Evolutionary conservation across 164 flowering plant species (phyloP).

Genomic region (Santalum album): DNA sequence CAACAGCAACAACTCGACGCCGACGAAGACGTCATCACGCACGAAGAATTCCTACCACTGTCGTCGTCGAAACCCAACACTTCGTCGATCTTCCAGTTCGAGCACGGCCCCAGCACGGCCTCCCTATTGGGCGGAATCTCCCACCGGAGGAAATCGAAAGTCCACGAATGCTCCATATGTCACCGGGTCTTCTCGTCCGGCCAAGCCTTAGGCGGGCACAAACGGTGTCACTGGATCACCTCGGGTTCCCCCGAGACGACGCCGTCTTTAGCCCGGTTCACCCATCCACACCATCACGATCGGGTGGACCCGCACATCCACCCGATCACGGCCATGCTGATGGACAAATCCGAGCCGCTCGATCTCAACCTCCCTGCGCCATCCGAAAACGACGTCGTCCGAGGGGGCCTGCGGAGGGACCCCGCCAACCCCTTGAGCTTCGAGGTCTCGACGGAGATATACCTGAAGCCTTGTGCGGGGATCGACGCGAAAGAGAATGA

Average conservation of each 20-base stretch:
- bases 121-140: not conserved
- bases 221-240: slow-evolving; percentile 95
- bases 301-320: not conserved
- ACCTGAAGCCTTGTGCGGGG: slow-evolving; percentile 41
- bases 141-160: slow-evolving; percentile 46
- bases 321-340: slow-evolving; percentile 10
- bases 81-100: slow-evolving; percentile 18
- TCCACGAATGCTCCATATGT: slow-evolving; percentile 84
- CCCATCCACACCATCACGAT: slow-evolving; percentile 14
- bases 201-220: slow-evolving; percentile 93
- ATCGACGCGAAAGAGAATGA: slow-evolving; percentile 8
- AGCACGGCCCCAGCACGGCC: slow-evolving; percentile 10
- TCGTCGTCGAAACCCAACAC: not conserved
- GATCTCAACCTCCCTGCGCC: slow-evolving; percentile 78
- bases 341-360: slow-evolving; percentile 25
- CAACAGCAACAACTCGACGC: too few relatives aligned
- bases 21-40: slow-evolving; percentile 49
- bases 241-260: slow-evolving; percentile 40
- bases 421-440: slow-evolving; percentile 22
- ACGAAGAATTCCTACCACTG: slow-evolving; percentile 33
- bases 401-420: slow-evolving; percentile 13
- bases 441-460: slow-evolving; percentile 40
- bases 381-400: slow-evolving; percentile 5
- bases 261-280: slow-evolving; percentile 28
- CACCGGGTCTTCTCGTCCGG: slow-evolving; percentile 77